Evolutionary conservation across 148 eudicot species (phyloP).

Genomic region (Suaeda aralocaspica): DNA sequence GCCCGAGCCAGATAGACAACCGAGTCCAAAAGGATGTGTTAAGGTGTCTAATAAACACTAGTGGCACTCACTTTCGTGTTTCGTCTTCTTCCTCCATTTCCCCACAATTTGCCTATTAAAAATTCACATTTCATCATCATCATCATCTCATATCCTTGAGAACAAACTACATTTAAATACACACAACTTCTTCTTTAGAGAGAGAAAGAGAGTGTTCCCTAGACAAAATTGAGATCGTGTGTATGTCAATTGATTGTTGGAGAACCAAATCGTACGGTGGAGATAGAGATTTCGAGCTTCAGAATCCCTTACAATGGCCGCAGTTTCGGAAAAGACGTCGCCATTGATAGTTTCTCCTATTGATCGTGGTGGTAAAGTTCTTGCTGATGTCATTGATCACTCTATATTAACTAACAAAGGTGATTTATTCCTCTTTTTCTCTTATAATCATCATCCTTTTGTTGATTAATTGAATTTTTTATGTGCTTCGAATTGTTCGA

Average conservation of each 20-base stretch:
- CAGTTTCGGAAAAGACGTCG: slow-evolving; percentile 36
- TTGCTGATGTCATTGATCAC: slow-evolving; percentile 10
- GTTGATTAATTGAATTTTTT: not conserved
- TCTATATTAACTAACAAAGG: slow-evolving; percentile 4
- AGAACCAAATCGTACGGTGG: slow-evolving; percentile 14
- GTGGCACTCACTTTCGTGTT: slow-evolving; percentile 16
- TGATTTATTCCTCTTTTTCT: not conserved
- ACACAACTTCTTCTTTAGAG: no score
- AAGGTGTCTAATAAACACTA: not conserved
- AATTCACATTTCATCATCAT: not conserved
- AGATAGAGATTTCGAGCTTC: slow-evolving; percentile 7
- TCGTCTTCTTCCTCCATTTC: slow-evolving; percentile 16
- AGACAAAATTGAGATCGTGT: slow-evolving; percentile 2
- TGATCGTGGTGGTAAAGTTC: not conserved
- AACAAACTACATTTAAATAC: not conserved
- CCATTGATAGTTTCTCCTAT: not conserved
- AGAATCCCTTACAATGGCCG: slow-evolving; percentile 37
- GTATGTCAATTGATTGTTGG: slow-evolving; percentile 24
- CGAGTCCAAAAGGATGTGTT: not conserved
- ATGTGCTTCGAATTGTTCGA: not conserved
- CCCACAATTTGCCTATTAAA: slow-evolving; percentile 18
- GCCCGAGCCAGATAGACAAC: no score
- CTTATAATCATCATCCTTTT: not conserved
- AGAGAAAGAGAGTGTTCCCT: not conserved
- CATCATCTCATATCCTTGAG: not conserved